Evolutionary conservation across 2,329 filamentous ascomycete species (phyloP), one percentile per base, ranked within the genome.

Genomic region (Cercospora sesami): DNA sequence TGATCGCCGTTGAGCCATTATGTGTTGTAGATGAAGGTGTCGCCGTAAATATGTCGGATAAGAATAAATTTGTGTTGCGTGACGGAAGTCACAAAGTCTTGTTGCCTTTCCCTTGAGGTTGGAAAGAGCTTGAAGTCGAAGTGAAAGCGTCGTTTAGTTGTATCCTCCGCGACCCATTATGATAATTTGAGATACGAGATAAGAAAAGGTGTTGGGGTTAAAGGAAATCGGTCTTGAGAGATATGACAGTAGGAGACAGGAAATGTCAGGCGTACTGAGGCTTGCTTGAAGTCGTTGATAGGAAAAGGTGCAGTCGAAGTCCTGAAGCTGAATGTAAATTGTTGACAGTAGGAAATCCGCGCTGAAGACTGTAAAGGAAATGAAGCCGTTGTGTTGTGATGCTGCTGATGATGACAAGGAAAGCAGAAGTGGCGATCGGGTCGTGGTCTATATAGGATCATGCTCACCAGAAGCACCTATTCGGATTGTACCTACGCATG

Each of bases 91-190:
- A 42, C 48, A 5, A 16, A 7, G 31, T 60, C n/a, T 60, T 45
- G 30, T 36, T 28, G 65, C 30, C 2, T 31, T 60, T 42, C n/a
- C 64, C 14, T 39, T 65, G 45, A 42, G 26, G 31, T 30, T 58
- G 26, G 16, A 7, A 33, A 64, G 28, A 60, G 26, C 48, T 57
- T 48, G 48, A 48, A 23, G 58, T 55, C 26, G 23, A 18, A 48
- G 57, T 64, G 63, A 55, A 64, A 64, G 36, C 57, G 42, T 55
- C 51, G 61, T 60, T 73, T 72, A 80, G 78, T 82, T 82, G 78
- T 82, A 83, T 61, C 80, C 80, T 71, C 79, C 79, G 63, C 79
- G 79, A 71, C 77, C 78, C 78, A 78, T 80, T 71, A 60, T 68
- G 71, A 71, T 60, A 69, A 69, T 71, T 68, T 68, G 69, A 65